phyloP scores from a whole-genome alignment of 2,329 filamentous ascomycete genomes.

The Aspergillus piperis region DNA sequence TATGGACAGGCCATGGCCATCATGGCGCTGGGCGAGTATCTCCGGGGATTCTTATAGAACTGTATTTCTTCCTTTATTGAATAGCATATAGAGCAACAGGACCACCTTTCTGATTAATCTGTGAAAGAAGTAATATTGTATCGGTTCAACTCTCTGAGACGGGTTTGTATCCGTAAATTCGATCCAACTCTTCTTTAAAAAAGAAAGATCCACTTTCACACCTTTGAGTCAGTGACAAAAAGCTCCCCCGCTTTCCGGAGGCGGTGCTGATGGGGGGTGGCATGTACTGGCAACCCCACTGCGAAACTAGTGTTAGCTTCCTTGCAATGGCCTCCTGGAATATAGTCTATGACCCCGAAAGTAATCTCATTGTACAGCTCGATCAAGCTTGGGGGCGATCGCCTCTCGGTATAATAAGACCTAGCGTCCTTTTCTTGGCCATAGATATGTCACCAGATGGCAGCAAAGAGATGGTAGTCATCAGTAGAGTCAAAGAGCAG shows the following conservation, averaged over 20 bases:
- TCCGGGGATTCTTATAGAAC: constrained; percentile 44
- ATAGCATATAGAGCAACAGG: too few relatives aligned
- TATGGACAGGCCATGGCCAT: constrained; percentile 85
- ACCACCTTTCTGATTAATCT: too few relatives aligned
- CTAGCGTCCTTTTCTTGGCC: constrained; percentile 5
- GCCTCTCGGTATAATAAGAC: constrained; percentile 13
- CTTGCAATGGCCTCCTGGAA: not conserved
- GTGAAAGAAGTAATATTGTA: too few relatives aligned
- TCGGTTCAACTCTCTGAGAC: too few relatives aligned
- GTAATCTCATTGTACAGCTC: constrained; percentile 9
- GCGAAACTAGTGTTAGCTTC: not conserved
- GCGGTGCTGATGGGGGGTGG: not conserved
- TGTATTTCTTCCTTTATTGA: not conserved
- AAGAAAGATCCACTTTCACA: not conserved
- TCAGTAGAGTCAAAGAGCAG: constrained; percentile 1
- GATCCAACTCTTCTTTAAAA: not conserved
- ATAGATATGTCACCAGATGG: constrained; percentile 15
- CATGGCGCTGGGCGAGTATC: constrained; percentile 74
- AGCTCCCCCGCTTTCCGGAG: not conserved
- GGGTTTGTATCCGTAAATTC: not conserved
- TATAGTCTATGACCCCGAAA: not conserved
- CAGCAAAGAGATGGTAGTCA: constrained; percentile 22
- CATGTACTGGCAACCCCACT: not conserved
- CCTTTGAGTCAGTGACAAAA: not conserved
- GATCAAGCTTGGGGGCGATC: constrained; percentile 12